A percentile compares a stretch with the other conserved stretches of the same genome.
These are phyloP conservation scores for Curvularia sp. DNA, from an alignment of 2,329 filamentous ascomycete species.

Conservation along the genomic window DNA sequence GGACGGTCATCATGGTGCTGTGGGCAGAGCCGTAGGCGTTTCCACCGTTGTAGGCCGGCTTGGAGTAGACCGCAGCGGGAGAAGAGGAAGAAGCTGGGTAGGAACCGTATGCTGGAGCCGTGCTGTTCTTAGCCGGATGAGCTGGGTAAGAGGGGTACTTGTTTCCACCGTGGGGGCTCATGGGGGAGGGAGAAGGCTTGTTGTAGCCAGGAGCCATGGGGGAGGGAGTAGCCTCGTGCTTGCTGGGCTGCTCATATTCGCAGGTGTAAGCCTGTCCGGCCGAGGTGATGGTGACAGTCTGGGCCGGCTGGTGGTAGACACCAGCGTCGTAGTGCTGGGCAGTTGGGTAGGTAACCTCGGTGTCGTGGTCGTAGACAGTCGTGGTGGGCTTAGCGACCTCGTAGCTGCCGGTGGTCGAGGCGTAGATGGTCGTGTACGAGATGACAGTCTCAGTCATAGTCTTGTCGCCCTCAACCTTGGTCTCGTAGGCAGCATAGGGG, in stretches of 20 bases:
- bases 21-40: conserved; percentile 2
- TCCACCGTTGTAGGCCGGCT: conserved; percentile 9
- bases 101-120: conserved; percentile 3
- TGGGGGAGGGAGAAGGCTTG: conserved; percentile 15
- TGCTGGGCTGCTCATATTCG: conserved; percentile 34
- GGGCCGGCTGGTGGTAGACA: conserved; percentile 37
- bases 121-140: conserved; percentile 8
- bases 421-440: conserved; percentile 34
- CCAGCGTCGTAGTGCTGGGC: conserved; percentile 33
- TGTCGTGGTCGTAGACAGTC: conserved; percentile 37
- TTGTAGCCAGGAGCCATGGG: conserved; percentile 19
- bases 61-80: conserved; percentile 7
- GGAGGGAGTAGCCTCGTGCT: conserved; percentile 20
- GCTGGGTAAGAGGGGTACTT: conserved; percentile 14
- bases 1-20: conserved; percentile 10
- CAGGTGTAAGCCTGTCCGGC: conserved; percentile 39
- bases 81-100: conserved; percentile 7
- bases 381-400: conserved; percentile 46
- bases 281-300: conserved; percentile 48
- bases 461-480: conserved; percentile 20
- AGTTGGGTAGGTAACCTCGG: conserved; percentile 38
- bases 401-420: conserved; percentile 37
- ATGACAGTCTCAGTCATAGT: conserved; percentile 37
- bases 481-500: conserved; percentile 36
- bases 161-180: conserved; percentile 15